Evolutionary conservation across 2,329 filamentous ascomycete species (phyloP).

Genomic region (Cryphonectria japonica): DNA sequence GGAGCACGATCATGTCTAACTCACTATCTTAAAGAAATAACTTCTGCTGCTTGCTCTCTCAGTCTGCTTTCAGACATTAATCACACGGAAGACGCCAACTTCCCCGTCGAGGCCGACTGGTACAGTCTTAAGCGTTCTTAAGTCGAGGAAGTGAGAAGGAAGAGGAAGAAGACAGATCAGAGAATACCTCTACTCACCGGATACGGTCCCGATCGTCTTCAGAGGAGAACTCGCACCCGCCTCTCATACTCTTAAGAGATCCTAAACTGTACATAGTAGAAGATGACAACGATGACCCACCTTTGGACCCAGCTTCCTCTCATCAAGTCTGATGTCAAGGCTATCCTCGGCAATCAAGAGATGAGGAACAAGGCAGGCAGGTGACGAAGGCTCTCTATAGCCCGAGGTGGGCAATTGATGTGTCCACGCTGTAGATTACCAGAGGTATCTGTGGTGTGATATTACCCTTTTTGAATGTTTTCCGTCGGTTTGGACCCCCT

Average conservation of each 20-base stretch:
- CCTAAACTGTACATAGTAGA: not conserved
- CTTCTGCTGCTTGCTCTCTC: too few species aligned
- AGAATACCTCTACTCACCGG: too few species aligned
- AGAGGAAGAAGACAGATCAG: not conserved
- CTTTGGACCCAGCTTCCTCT: not conserved
- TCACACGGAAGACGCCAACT: not conserved
- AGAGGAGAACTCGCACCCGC: too few species aligned
- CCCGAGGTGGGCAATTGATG: not conserved
- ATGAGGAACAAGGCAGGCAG: not conserved
- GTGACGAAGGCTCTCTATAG: not conserved
- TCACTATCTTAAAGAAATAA: too few species aligned
- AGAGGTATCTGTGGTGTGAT: not conserved
- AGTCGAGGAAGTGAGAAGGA: not conserved
- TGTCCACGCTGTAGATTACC: not conserved
- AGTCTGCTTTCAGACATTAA: constrained; percentile 1
- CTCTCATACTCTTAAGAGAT: too few species aligned
- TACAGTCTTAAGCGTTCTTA: not conserved
- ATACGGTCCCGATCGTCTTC: too few species aligned
- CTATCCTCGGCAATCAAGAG: not conserved
- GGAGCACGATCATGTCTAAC: too few species aligned
- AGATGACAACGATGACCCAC: not conserved
- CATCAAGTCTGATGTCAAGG: not conserved
- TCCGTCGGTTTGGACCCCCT: not conserved
- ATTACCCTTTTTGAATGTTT: not conserved
- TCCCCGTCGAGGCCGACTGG: not conserved